Evolutionary conservation across 345 rosid species (phyloP).

Genomic region (Eucalyptus pauciflora): DNA sequence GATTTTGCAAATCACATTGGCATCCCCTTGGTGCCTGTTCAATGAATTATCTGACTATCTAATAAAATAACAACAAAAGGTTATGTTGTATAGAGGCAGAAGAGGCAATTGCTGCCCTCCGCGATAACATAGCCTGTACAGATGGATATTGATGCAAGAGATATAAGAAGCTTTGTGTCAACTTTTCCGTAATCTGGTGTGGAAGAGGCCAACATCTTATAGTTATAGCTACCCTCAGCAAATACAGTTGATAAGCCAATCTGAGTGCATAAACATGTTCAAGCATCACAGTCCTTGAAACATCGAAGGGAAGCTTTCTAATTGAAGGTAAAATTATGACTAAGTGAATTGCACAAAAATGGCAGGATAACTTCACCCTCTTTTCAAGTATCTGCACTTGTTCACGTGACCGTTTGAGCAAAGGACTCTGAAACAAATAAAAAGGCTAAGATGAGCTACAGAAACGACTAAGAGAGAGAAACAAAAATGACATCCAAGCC

Average conservation of each 20-base stretch:
- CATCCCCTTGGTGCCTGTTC: not conserved
- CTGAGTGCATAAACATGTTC: not conserved
- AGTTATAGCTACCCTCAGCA: not conserved
- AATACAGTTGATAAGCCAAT: not conserved
- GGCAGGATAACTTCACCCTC: slow-evolving; percentile 28
- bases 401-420: slow-evolving; percentile 54
- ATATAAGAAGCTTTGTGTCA: not conserved
- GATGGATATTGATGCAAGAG: not conserved
- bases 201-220: not conserved
- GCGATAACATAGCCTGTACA: not conserved
- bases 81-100: not conserved
- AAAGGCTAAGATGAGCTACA: not conserved
- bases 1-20: not conserved
- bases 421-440: slow-evolving; percentile 50
- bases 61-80: not conserved
- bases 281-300: not conserved
- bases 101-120: not conserved
- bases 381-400: slow-evolving; percentile 57
- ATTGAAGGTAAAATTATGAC: not conserved
- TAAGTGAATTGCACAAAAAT: not conserved
- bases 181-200: not conserved
- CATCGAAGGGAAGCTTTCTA: not conserved
- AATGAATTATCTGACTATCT: not conserved
- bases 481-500: not conserved
- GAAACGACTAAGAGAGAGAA: not conserved